Evolutionary conservation across 495 filamentous ascomycete genomes (phyloP), one percentile per base, ranked within the genome.

Genomic region (Stereocaulon alpinum): DNA sequence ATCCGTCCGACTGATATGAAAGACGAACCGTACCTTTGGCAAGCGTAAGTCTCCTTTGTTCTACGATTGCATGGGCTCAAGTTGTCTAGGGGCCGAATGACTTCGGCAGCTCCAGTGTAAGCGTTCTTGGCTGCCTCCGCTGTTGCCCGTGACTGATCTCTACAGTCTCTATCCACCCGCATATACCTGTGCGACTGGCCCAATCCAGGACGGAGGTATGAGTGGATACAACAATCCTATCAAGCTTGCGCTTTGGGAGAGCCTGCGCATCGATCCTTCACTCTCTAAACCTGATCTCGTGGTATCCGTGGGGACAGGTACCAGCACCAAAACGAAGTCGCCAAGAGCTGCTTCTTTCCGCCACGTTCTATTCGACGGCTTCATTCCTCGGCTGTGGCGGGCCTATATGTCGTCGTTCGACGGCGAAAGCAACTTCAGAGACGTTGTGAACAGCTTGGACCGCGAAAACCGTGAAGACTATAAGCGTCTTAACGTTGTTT

Each of bases 171-270:
- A 57, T 22, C 22, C 24, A 55, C 27, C 58, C 6, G 32, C 27
- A 2, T 29, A 43, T 2, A 60, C 56, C 14, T 18, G 15, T 7
- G 18, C 24, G 11, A 15, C 56, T 4, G 58, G 48, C 4, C 18
- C 58, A 11, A 43, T 60, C 44, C 58, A 60, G 65, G 71, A 74
- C 62, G 66, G 68, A 20, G 68, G 65, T 12, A 54, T 74, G 27
- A 34, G 32, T 2, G 61, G 56, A 20, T 63, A 72, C 42, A 73
- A 72, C 45, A 71, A 72, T 55, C 70, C 67, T 0, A 53, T 71
- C 27, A 64, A 71, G 37, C 51, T 74, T 24, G 69, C 69, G 24
- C 47, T 69, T 18, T 63, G 62, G 63, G 71, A 74, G 56, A 54
- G 59, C 32, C 47, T 24, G 29, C 42, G 52, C 9, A 58, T 71